phyloP scores from a whole-genome alignment of 768 basidiomycete genomes.

The Mycena albidolilacea region DNA sequence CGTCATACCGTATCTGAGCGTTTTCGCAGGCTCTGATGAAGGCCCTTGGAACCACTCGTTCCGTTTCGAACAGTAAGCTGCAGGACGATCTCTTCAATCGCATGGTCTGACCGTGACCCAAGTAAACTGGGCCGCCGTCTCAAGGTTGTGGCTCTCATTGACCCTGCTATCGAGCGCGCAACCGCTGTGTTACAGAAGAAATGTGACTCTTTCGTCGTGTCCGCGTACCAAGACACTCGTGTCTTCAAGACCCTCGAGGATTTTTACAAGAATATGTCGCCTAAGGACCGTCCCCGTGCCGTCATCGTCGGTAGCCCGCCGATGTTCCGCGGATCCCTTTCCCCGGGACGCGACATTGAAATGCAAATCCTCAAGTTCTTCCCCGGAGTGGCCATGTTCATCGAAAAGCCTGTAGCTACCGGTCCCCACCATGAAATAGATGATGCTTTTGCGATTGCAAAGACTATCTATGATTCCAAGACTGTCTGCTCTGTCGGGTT shows the following conservation, averaged over 20 bases:
- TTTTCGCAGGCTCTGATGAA: conserved; percentile 80
- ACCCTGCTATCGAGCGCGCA: conserved; percentile 90
- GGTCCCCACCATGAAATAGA: conserved; percentile 78
- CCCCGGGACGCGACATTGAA: conserved; percentile 88
- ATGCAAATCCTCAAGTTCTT: conserved; percentile 89
- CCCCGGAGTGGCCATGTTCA: conserved; percentile 90
- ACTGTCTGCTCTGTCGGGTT: conserved; percentile 93
- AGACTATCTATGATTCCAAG: conserved; percentile 75
- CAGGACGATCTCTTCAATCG: conserved; percentile 29
- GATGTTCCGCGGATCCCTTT: conserved; percentile 88
- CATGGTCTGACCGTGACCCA: conserved; percentile 32
- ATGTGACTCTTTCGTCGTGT: conserved; percentile 92
- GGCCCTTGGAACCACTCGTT: conserved; percentile 96
- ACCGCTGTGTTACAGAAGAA: conserved; percentile 88
- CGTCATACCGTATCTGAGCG: conserved; percentile 8
- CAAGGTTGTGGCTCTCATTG: conserved; percentile 95
- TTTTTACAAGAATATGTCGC: conserved; percentile 79
- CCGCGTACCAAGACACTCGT: conserved; percentile 92
- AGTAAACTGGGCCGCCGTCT: conserved; percentile 97
- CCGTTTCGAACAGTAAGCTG: conserved; percentile 87
- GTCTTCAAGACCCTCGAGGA: conserved; percentile 90
- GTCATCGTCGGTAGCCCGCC: conserved; percentile 95
- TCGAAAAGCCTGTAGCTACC: conserved; percentile 94
- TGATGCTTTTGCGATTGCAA: conserved; percentile 80
- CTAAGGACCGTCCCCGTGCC: conserved; percentile 80